Conservation (phyloP, 2,329 filamentous ascomycete genomes). For the Mollisiaceae sp. region DNA sequence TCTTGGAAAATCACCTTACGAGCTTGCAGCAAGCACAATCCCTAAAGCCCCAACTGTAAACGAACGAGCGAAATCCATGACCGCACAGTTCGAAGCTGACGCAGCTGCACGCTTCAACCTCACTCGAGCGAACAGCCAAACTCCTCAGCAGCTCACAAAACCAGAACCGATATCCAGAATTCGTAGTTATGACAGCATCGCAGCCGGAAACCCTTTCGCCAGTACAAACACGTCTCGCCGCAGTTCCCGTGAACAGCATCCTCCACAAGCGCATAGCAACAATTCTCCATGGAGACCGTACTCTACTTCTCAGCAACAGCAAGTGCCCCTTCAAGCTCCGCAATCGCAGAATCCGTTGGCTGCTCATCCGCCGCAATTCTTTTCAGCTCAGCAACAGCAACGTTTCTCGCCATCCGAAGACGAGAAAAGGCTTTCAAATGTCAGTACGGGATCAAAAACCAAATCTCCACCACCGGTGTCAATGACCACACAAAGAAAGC, state of each 20-base stretch:
- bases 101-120: slow-evolving; percentile 27
- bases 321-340: not conserved
- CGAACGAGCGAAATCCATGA: slow-evolving; percentile 34
- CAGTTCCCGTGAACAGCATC: slow-evolving; percentile 7
- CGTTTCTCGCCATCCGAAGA: not conserved
- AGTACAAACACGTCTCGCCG: not conserved
- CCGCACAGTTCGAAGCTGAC: slow-evolving; percentile 33
- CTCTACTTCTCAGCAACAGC: not conserved
- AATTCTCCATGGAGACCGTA: not conserved
- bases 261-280: slow-evolving; percentile 12
- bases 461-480: slow-evolving; percentile 14
- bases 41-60: slow-evolving; percentile 7
- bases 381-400: not conserved
- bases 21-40: slow-evolving; percentile 23
- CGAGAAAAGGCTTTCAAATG: not conserved
- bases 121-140: slow-evolving; percentile 16
- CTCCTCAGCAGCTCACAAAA: slow-evolving; percentile 13
- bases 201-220: slow-evolving; percentile 8
- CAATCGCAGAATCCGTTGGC: not conserved
- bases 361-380: not conserved
- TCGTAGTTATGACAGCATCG: slow-evolving; percentile 27
- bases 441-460: not conserved
- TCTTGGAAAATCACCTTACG: slow-evolving; percentile 37
- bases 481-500: slow-evolving; percentile 22
- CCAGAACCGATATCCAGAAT: not conserved